Evolutionary conservation across 2,329 filamentous ascomycete genomes (phyloP).

Genomic region (Neophaeococcomyces mojaviensis): DNA sequence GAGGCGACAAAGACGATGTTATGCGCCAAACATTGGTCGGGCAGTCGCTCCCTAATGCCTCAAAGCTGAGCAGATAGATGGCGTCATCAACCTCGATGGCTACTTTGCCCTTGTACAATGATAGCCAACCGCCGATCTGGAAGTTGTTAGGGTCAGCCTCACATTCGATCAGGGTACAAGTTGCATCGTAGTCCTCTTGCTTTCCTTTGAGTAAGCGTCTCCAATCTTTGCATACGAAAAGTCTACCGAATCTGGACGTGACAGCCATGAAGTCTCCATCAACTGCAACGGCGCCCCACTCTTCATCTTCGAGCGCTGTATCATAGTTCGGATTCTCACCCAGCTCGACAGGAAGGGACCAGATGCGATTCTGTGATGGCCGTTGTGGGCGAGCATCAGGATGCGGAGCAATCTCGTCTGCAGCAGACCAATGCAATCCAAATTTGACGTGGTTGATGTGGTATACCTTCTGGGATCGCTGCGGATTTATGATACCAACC

Average conservation of each 20-base stretch:
- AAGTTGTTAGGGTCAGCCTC: constrained; percentile 35
- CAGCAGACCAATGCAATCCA: background rate
- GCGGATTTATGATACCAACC: constrained; percentile 34
- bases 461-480: constrained; percentile 26
- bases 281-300: constrained; percentile 43
- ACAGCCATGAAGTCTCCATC: constrained; percentile 36
- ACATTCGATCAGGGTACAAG: constrained; percentile 35
- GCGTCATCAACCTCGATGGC: constrained; percentile 39
- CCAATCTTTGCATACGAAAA: constrained; percentile 41
- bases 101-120: constrained; percentile 34
- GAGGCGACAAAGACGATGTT: constrained; percentile 30
- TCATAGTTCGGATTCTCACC: constrained; percentile 25
- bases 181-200: constrained; percentile 21
- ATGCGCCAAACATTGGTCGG: constrained; percentile 21
- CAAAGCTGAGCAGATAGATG: constrained; percentile 37
- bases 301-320: constrained; percentile 31
- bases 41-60: constrained; percentile 22
- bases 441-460: constrained; percentile 26
- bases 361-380: constrained; percentile 24
- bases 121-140: constrained; percentile 42
- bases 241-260: constrained; percentile 36
- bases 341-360: constrained; percentile 24
- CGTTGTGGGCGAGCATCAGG: constrained; percentile 10
- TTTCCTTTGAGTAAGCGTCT: constrained; percentile 28
- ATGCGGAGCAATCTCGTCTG: constrained; percentile 20